phyloP scores from a whole-genome alignment of 352 stramenopile species.

The Discostella stelligera region DNA sequence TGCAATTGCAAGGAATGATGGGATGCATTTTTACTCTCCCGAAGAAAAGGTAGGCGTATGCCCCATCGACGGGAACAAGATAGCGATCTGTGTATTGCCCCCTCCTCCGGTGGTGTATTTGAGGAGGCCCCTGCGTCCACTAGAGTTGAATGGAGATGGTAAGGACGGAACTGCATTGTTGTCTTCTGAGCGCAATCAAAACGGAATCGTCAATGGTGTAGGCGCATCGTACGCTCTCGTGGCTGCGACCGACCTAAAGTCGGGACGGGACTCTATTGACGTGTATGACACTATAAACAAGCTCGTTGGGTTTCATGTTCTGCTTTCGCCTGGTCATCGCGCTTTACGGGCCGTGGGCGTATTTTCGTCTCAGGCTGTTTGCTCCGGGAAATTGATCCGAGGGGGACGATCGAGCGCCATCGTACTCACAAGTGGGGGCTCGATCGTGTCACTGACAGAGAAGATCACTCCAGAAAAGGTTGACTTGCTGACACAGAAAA shows the following conservation, averaged over 20 bases:
- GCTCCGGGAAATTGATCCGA: constrained; percentile 37
- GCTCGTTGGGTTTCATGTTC: constrained; percentile 79
- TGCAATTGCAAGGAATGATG: constrained; percentile 60
- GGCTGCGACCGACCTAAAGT: constrained; percentile 76
- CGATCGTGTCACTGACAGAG: constrained; percentile 90
- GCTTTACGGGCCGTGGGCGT: constrained; percentile 65
- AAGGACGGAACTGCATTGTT: neutral
- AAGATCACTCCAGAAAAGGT: constrained; percentile 95
- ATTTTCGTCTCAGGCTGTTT: constrained; percentile 46
- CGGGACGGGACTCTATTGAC: constrained; percentile 73
- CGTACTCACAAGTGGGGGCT: constrained; percentile 75
- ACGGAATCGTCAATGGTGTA: constrained; percentile 12
- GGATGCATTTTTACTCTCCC: constrained; percentile 73
- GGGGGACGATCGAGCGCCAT: constrained; percentile 66
- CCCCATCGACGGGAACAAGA: constrained; percentile 76
- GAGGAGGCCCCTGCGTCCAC: constrained; percentile 27
- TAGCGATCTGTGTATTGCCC: constrained; percentile 65
- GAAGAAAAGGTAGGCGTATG: constrained; percentile 72
- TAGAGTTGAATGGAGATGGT: constrained; percentile 4
- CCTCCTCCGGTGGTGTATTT: constrained; percentile 44
- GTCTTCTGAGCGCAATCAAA: neutral
- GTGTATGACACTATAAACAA: constrained; percentile 81
- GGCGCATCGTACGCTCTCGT: constrained; percentile 69
- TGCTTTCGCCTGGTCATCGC: constrained; percentile 74
- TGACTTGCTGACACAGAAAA: constrained; percentile 94